A percentile compares a stretch with the other conserved stretches of the same genome.
These are phyloP conservation scores for Alternaria viburni DNA, from an alignment of 2,329 filamentous ascomycete species.

Conservation along the genomic window DNA sequence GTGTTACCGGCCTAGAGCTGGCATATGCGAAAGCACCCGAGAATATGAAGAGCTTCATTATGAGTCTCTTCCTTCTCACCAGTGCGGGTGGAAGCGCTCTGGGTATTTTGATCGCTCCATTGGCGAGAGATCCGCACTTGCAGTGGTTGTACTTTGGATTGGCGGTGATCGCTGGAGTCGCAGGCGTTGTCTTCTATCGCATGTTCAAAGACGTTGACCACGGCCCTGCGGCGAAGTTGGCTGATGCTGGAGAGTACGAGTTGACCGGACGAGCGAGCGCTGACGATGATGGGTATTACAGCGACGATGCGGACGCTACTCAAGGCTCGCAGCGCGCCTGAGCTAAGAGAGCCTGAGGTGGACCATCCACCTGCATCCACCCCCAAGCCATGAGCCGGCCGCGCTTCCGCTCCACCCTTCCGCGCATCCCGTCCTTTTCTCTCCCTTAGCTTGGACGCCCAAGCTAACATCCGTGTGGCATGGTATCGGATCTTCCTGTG, in stretches of 20 bases:
- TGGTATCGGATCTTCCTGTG: background rate
- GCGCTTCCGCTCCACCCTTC: background rate
- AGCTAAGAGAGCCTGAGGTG: background rate
- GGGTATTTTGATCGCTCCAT: conserved; percentile 66
- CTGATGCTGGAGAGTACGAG: conserved; percentile 24
- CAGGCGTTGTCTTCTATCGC: conserved; percentile 62
- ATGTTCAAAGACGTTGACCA: conserved; percentile 46
- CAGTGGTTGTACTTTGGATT: conserved; percentile 70
- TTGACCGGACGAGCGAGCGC: conserved; percentile 1
- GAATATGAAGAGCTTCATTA: conserved; percentile 57
- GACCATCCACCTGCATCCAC: background rate
- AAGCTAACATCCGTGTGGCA: background rate
- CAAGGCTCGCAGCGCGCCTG: background rate
- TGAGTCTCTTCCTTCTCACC: conserved; percentile 66
- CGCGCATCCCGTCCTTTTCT: background rate
- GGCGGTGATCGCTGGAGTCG: conserved; percentile 56
- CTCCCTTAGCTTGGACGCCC: background rate
- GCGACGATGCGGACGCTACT: background rate
- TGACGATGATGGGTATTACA: conserved; percentile 6
- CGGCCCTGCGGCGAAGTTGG: background rate
- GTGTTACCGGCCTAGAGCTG: conserved; percentile 56
- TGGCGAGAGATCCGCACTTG: conserved; percentile 68
- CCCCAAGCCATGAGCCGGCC: background rate
- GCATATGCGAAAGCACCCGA: conserved; percentile 56
- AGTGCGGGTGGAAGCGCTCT: conserved; percentile 65